A percentile compares a stretch with the other conserved stretches of the same genome.
Evolutionary conservation across 2,329 filamentous ascomycete species (phyloP).

Genomic region (Curvularia sp.): DNA sequence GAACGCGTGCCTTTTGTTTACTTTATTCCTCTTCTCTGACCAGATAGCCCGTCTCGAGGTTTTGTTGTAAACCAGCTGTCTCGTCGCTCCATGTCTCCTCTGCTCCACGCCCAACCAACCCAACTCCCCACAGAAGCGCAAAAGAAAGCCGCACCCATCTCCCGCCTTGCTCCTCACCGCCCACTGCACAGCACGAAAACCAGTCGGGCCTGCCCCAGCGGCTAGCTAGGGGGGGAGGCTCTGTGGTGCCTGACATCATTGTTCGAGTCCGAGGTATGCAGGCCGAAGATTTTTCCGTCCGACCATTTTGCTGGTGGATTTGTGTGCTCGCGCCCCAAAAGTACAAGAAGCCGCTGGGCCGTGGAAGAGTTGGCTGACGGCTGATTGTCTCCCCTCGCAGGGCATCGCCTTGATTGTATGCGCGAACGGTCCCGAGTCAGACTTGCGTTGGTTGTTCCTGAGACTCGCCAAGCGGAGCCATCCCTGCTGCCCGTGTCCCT

Average conservation of each 20-base stretch:
- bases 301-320: constrained; percentile 18
- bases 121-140: not conserved
- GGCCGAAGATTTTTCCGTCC: constrained; percentile 7
- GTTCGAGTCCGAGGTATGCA: constrained; percentile 35
- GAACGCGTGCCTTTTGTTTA: constrained; percentile 35
- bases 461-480: constrained; percentile 25
- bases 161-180: constrained; percentile 15
- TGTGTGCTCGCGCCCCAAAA: not conserved
- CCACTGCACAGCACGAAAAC: constrained; percentile 8
- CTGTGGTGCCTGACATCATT: constrained; percentile 41
- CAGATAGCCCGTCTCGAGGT: not conserved
- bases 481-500: constrained; percentile 25
- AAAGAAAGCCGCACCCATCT: not conserved
- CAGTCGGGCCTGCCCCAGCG: constrained; percentile 21
- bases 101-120: not conserved
- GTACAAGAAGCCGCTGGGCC: constrained; percentile 11
- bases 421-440: constrained; percentile 19
- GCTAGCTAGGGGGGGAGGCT: constrained; percentile 23
- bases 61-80: not conserved
- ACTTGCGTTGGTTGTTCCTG: constrained; percentile 30
- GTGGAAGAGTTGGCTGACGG: constrained; percentile 15
- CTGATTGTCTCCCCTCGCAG: constrained; percentile 9
- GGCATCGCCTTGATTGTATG: constrained; percentile 3
- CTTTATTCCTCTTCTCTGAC: not conserved
- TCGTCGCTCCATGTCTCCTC: not conserved